Base-by-base conservation (phyloP, 2,329 filamentous ascomycete genomes). In the Thielaviopsis cerberus region DNA sequence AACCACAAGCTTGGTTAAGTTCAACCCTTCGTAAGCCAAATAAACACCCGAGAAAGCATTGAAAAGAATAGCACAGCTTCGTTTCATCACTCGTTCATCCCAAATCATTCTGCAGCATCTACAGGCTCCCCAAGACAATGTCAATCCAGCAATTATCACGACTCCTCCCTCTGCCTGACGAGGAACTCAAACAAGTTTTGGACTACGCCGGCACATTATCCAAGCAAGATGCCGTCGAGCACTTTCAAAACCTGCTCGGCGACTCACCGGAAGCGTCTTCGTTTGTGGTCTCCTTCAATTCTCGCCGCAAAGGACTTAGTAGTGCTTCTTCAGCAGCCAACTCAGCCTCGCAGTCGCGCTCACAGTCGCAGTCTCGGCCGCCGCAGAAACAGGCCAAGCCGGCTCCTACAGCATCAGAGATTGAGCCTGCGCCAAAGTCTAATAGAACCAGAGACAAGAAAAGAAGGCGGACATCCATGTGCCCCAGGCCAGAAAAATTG, bases 171-270 rank as follows among this genome's bases (percentile, higher is more conserved):
- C 75, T 97, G 11, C 89, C 94, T 37, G 82, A 94, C 37, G 82
- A 86, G 13, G 89, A 91, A 48, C 75, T 97, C 30, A 80, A 82
- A 66, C 88, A 97, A 67, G 79, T 96, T 51, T 76, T 97, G 63
- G 81, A 87, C 53, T 96, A 96, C 68, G 82, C 87, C 1, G 74
- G 80, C 37, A 85, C 82, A 0, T 76, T 97, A 8, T 82, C 88
- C 22, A 89, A 85, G 66, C 72, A 81, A 55, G 86, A 85, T 62
- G 86, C 88, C 15, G 88, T 82, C 55, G 83, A 89, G 50, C 88
- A 97, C 69, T 84, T 98, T 61, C 85, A 83, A 68, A 88, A 92
- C 66, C 74, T 98, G 57, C 78, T 98, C 0, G 92, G 91, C 54
- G 88, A 94, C 68, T 89, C 86, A 6, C 80, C 89, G 1, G 82